phyloP scores from a whole-genome alignment of 805 yeast genomes.

The Ogataea parapolymorpha region DNA sequence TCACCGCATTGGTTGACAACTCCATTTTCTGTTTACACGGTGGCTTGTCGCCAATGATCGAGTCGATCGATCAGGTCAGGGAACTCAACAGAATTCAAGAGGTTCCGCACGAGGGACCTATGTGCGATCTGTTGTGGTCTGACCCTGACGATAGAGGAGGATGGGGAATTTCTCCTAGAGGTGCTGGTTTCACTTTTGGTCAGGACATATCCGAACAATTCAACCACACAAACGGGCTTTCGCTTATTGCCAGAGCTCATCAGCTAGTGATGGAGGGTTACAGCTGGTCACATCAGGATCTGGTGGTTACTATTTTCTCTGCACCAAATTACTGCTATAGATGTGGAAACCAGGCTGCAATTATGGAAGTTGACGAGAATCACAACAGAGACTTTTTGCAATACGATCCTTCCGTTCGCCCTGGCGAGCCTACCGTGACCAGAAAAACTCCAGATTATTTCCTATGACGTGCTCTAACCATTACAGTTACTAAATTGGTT shows the following conservation, averaged over 20 bases:
- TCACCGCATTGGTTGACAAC: conserved; percentile 88
- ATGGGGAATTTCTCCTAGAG: conserved; percentile 97
- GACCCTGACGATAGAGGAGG: conserved; percentile 98
- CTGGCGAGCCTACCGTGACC: conserved; percentile 96
- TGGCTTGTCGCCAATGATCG: conserved; percentile 92
- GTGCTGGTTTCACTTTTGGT: conserved; percentile 98
- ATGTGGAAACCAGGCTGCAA: conserved; percentile 97
- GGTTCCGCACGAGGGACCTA: conserved; percentile 96
- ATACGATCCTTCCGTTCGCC: conserved; percentile 94
- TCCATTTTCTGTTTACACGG: conserved; percentile 92
- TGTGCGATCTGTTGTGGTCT: conserved; percentile 96
- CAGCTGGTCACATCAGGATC: conserved; percentile 91
- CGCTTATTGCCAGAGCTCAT: conserved; percentile 90
- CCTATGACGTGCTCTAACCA: conserved; percentile 43
- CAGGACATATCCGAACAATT: conserved; percentile 92
- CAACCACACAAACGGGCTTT: conserved; percentile 83
- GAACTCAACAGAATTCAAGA: conserved; percentile 90
- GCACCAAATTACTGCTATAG: conserved; percentile 97
- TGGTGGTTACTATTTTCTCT: conserved; percentile 88
- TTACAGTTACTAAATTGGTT: conserved; percentile 10
- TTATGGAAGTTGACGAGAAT: conserved; percentile 95
- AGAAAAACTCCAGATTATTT: conserved; percentile 97
- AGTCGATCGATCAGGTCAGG: conserved; percentile 87
- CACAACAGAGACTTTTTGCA: conserved; percentile 89
- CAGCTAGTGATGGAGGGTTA: conserved; percentile 98